phyloP scores from a whole-genome alignment of 106 monocot genomes.

The Apostasia ramifera region DNA sequence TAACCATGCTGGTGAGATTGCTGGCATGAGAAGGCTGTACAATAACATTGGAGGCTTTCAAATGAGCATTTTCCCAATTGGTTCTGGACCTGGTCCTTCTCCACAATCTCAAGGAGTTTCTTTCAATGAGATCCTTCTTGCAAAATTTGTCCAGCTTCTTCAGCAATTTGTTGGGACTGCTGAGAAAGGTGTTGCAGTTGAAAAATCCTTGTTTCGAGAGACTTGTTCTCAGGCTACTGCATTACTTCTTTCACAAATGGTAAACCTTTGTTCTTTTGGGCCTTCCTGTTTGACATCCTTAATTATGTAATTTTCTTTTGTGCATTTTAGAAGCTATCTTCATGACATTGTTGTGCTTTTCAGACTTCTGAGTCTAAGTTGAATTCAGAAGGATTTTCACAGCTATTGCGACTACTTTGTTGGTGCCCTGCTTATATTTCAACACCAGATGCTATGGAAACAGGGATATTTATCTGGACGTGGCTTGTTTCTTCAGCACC shows the following conservation, averaged over 20 bases:
- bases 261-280: constrained; percentile 16
- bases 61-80: constrained; percentile 31
- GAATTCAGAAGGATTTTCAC: constrained; percentile 76
- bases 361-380: constrained; percentile 60
- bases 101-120: constrained; percentile 35
- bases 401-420: constrained; percentile 84
- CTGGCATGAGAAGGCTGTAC: constrained; percentile 92
- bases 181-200: constrained; percentile 71
- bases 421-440: constrained; percentile 99
- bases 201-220: constrained; percentile 77
- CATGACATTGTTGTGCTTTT: constrained; percentile 2
- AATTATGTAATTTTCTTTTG: not conserved
- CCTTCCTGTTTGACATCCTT: constrained; percentile 1
- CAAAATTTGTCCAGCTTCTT: constrained; percentile 73
- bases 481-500: constrained; percentile 97
- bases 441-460: constrained; percentile 95
- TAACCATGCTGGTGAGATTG: constrained; percentile 90
- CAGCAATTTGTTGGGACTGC: constrained; percentile 87
- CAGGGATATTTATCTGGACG: constrained; percentile 98
- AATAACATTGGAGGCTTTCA: constrained; percentile 83
- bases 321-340: not conserved
- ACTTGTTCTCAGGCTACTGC: constrained; percentile 96
- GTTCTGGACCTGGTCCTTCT: constrained; percentile 32
- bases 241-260: constrained; percentile 87
- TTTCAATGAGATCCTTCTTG: constrained; percentile 79